Evolutionary conservation across 345 rosid species (phyloP).

Genomic region (Linum lewisii): DNA sequence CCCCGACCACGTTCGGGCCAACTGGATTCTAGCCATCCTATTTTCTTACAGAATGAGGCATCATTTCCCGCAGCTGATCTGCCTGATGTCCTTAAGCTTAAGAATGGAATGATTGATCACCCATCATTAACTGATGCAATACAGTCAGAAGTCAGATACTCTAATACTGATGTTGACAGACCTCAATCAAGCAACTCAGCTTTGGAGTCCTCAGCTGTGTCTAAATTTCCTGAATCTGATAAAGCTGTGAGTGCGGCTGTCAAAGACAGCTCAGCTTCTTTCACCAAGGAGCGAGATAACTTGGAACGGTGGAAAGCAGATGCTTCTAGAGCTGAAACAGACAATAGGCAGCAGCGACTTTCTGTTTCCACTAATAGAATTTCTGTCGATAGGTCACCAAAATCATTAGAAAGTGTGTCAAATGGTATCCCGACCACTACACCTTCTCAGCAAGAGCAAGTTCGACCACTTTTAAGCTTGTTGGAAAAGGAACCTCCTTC

Average conservation of each 20-base stretch:
- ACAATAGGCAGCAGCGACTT: slow-evolving; percentile 43
- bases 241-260: slow-evolving; percentile 22
- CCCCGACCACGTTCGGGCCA: slow-evolving; percentile 71
- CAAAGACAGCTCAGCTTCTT: slow-evolving; percentile 22
- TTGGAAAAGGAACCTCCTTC: slow-evolving; percentile 98
- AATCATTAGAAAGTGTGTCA: slow-evolving; percentile 48
- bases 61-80: slow-evolving; percentile 42
- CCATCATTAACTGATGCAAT: slow-evolving; percentile 65
- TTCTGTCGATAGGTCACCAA: slow-evolving; percentile 69
- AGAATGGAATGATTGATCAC: slow-evolving; percentile 49
- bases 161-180: slow-evolving; percentile 43
- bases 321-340: slow-evolving; percentile 40
- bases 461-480: slow-evolving; percentile 94
- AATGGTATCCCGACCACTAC: slow-evolving; percentile 41
- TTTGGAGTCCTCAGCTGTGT: slow-evolving; percentile 31
- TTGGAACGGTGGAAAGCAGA: slow-evolving; percentile 37
- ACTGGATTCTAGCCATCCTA: slow-evolving; percentile 55
- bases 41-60: slow-evolving; percentile 49
- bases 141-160: slow-evolving; percentile 41
- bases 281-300: slow-evolving; percentile 32
- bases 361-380: slow-evolving; percentile 42
- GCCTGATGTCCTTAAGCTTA: slow-evolving; percentile 45
- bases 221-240: slow-evolving; percentile 36
- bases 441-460: slow-evolving; percentile 62
- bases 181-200: slow-evolving; percentile 50